Percentiles rank a stretch among this genome's conserved stretches.
phyloP scores from a whole-genome alignment of 306 rosid species.

The Citrullus amarus region DNA sequence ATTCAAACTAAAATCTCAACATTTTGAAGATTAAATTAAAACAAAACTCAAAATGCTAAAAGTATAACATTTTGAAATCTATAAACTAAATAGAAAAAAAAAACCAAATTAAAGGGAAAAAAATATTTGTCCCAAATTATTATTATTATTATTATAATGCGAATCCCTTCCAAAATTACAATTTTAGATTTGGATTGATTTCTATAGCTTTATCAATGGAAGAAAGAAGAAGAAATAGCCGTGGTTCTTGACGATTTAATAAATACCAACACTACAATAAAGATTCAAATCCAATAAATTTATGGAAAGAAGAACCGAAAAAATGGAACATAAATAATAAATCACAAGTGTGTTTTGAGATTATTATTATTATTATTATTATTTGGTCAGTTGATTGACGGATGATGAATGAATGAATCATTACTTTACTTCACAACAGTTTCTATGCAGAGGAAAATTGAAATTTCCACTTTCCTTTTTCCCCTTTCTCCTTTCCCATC shows the following conservation, averaged over 20 bases:
- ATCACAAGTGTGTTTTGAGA: background rate
- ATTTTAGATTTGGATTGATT: background rate
- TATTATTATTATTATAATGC: background rate
- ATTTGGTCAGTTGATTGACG: background rate
- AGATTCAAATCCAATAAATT: background rate
- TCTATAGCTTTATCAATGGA: background rate
- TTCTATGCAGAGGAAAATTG: conserved; percentile 5
- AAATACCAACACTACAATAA: background rate
- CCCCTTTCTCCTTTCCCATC: background rate
- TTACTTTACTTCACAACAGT: background rate
- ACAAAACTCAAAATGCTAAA: too few species aligned
- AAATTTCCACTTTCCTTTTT: background rate
- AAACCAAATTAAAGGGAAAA: too few species aligned
- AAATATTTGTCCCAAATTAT: too few species aligned
- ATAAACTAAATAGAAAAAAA: too few species aligned
- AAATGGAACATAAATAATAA: too few species aligned
- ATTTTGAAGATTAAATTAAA: too few species aligned
- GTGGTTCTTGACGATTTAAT: background rate
- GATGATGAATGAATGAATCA: conserved; percentile 10
- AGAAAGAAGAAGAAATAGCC: background rate
- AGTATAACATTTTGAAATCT: too few species aligned
- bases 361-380: too few species aligned
- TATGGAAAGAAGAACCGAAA: background rate
- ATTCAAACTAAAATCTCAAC: too few species aligned
- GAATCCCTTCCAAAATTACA: background rate